Base-by-base conservation (phyloP, 1,284 basidiomycete species). In the Wolfiporia cocos region DNA sequence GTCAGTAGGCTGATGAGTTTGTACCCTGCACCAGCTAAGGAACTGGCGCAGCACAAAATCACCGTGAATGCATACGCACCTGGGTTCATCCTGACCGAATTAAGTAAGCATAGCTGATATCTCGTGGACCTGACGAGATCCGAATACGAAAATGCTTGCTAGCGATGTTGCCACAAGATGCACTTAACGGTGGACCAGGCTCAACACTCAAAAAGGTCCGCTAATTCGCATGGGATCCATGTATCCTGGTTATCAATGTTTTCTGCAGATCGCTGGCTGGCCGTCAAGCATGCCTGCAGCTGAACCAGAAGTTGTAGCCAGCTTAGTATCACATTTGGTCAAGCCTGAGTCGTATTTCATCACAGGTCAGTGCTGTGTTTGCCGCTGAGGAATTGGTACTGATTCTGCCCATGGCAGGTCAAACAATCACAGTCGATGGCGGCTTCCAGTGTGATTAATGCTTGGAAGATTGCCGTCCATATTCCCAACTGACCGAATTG, bases 341-440 rank as follows among this genome's bases (percentile, higher is more conserved):
- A 51, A 48, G 21, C 49, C 47, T 1, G 49, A 49, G 20, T 33
- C 47, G 3, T 34, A 46, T 24, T 51, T 51, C 28, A 34, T 51
- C 4, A 51, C 44, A 14, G 49, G 49, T 51, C 33, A 12, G 23
- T 19, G 18, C 23, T 7, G 20, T 28, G n/a, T n/a, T n/a, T n/a
- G n/a, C n/a, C n/a, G n/a, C n/a, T n/a, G 9, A 7, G 7, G 9
- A 28, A 6, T 12, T 38, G 19, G 15, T 17, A 17, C 23, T 18
- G 12, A 37, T 1, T 22, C 32, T 17, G 34, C n/a, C n/a, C n/a
- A n/a, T n/a, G n/a, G 19, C 31, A 49, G 48, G 48, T 21, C 48
- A 49, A 22, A 46, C 44, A n/a, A 46, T 49, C 34, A n/a, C 35
- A 19, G 33, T 46, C n/a, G 41, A 49, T 29, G 48, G 48, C 23